Evolutionary conservation across 371 early-diverging fungal species (phyloP), one percentile per base, ranked within the genome.

Genomic region (Circinella umbellata): DNA sequence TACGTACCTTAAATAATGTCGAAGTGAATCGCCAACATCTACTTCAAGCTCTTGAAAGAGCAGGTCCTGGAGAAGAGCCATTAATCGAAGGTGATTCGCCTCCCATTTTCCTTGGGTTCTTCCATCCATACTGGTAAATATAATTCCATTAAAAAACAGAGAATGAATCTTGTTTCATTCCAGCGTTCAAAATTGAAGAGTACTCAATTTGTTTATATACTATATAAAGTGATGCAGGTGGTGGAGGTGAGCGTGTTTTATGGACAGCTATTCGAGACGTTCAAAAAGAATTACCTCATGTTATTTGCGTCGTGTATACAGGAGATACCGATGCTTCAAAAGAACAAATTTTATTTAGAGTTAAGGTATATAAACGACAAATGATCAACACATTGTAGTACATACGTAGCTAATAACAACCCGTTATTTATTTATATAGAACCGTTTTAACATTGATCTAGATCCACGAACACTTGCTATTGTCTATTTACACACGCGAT

Each of bases 211-310:
- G 47, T 5, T 51, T 51, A n/a, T 51, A n/a, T 51, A 51, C 15
- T 13, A 51, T 51, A 8, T 51, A n/a, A 74, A 93, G 95, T 72
- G 92, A 94, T 79, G 93, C 91, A 4, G 96, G 97, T 48, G 98
- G 98, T 36, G 99, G 99, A 27, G 99, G 99, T 15, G 99, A 99
- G 72, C 88, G 97, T 15, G 99, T 99, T 0, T 82, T 99, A 6
- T 99, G 98, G 97, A 88, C 90, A 0, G 90, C 91, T 17, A 88
- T 99, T 55, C 82, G 91, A 36, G 92, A 90, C 34, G 80, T 96
- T 53, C 93, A 92, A 69, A 70, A 78, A 49, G 75, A 86, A 8
- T 90, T 89, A 62, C 87, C 88, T 4, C 75, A 90, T 68, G 84
- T 87, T 1, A 73, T 88, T 18, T 89, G 89, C 63, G 87, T 91